Percentiles rank a stretch among this genome's conserved stretches.
phyloP scores from a whole-genome alignment of 2,329 filamentous ascomycete species.

The Colletotrichum lentis region DNA sequence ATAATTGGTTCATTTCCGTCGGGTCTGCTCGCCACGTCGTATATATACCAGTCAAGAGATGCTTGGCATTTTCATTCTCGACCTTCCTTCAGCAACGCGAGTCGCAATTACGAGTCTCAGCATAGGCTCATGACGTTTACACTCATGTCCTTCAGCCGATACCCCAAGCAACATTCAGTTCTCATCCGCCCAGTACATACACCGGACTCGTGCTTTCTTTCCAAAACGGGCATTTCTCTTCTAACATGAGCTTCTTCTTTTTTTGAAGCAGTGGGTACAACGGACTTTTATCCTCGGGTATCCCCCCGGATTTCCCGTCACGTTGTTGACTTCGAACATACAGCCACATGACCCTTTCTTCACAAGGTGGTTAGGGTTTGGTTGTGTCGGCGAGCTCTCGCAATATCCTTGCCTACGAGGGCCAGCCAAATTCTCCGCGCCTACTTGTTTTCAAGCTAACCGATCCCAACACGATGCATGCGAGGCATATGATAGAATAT shows the following conservation, averaged over 20 bases:
- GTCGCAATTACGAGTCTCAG: slow-evolving; percentile 32
- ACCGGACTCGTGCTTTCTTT: slow-evolving; percentile 32
- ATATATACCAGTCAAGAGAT: slow-evolving; percentile 28
- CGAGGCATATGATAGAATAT: slow-evolving; percentile 27
- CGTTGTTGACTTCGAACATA: slow-evolving; percentile 7
- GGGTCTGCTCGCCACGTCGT: slow-evolving; percentile 32
- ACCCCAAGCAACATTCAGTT: slow-evolving; percentile 32
- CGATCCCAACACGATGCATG: slow-evolving; percentile 28
- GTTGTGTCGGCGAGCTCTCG: not conserved
- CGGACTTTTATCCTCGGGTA: slow-evolving; percentile 15
- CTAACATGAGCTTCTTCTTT: slow-evolving; percentile 28
- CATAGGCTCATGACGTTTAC: slow-evolving; percentile 32
- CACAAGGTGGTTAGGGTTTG: not conserved
- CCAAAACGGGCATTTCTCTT: slow-evolving; percentile 31
- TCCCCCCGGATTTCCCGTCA: slow-evolving; percentile 4
- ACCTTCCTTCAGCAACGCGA: slow-evolving; percentile 34
- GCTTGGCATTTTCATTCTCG: slow-evolving; percentile 35
- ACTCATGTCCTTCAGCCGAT: slow-evolving; percentile 37
- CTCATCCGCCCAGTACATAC: slow-evolving; percentile 35
- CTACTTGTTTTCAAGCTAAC: not conserved
- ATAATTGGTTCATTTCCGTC: slow-evolving; percentile 30
- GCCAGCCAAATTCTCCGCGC: not conserved
- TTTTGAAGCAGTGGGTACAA: slow-evolving; percentile 29
- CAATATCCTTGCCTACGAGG: not conserved
- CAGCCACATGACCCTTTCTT: not conserved